These are phyloP conservation scores for Scolecobasidium constrictum DNA, from an alignment of 2,329 filamentous ascomycete genomes.

Conservation along the genomic window DNA sequence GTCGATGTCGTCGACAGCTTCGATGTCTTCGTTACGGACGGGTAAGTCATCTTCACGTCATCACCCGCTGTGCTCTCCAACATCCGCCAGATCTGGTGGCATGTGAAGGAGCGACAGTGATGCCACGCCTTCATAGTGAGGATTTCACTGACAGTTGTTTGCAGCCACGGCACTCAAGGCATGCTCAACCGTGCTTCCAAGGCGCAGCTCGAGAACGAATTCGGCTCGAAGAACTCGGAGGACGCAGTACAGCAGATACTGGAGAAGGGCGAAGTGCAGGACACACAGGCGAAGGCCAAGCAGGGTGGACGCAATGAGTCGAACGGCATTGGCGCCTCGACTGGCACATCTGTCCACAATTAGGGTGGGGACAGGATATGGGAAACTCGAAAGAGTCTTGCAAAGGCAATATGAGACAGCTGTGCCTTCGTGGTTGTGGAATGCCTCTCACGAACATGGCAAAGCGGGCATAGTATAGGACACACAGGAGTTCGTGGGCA, in stretches of 20 bases:
- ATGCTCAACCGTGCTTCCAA: constrained; percentile 32
- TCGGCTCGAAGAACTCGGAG: constrained; percentile 69
- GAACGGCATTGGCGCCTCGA: constrained; percentile 6
- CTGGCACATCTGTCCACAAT: not conserved
- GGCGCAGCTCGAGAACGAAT: constrained; percentile 67
- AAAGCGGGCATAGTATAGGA: too few relatives aligned
- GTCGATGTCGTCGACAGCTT: constrained; percentile 78
- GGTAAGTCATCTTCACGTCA: constrained; percentile 51
- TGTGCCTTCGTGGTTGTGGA: too few relatives aligned
- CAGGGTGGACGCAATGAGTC: constrained; percentile 9
- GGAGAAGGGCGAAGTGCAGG: constrained; percentile 60
- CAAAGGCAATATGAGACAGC: too few relatives aligned
- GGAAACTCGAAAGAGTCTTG: too few relatives aligned
- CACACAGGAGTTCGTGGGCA: too few relatives aligned
- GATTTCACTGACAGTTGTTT: constrained; percentile 4
- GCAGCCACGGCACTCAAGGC: constrained; percentile 77
- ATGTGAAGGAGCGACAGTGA: not conserved
- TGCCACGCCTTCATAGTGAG: not conserved
- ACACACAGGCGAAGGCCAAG: constrained; percentile 34
- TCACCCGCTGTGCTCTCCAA: too few relatives aligned
- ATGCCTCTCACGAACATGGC: too few relatives aligned
- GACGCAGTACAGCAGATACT: constrained; percentile 75
- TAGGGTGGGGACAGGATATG: not conserved
- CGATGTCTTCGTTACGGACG: constrained; percentile 83
- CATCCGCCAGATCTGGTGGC: constrained; percentile 11